phyloP scores from a whole-genome alignment of 768 basidiomycete species.

The Mycena crocata region DNA sequence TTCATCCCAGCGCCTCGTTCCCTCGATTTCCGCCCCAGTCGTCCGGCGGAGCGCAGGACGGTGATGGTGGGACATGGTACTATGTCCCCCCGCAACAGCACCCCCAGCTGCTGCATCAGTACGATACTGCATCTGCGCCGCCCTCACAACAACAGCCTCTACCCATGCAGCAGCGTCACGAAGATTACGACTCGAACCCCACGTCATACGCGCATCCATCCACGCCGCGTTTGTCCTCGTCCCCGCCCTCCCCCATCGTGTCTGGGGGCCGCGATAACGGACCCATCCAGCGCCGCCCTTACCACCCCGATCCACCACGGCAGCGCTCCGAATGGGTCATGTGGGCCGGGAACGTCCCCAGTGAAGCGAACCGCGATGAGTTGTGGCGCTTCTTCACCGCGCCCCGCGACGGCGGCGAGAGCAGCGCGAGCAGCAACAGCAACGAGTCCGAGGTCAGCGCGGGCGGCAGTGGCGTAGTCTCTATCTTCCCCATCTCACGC shows the following conservation, averaged over 20 bases:
- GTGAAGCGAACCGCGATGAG: conserved; percentile 86
- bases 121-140: too few relatives aligned
- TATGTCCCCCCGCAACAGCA: conserved; percentile 50
- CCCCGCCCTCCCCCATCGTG: conserved; percentile 15
- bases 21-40: conserved; percentile 50
- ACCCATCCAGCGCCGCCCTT: conserved; percentile 59
- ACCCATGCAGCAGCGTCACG: too few relatives aligned
- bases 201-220: conserved; percentile 5
- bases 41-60: conserved; percentile 49
- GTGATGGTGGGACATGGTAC: conserved; percentile 63
- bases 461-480: conserved; percentile 64
- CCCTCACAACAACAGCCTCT: neutral
- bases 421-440: neutral
- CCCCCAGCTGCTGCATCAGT: neutral
- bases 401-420: conserved; percentile 23
- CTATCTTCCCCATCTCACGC: conserved; percentile 92
- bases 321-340: conserved; percentile 93
- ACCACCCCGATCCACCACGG: conserved; percentile 78
- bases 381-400: conserved; percentile 85
- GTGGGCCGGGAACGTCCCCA: conserved; percentile 96
- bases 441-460: neutral
- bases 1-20: conserved; percentile 2
- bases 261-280: conserved; percentile 39
- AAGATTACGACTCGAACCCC: neutral
- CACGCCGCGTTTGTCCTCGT: conserved; percentile 19